Conservation (phyloP, 768 basidiomycete genomes). For the Podaxis carcinomalis region DNA sequence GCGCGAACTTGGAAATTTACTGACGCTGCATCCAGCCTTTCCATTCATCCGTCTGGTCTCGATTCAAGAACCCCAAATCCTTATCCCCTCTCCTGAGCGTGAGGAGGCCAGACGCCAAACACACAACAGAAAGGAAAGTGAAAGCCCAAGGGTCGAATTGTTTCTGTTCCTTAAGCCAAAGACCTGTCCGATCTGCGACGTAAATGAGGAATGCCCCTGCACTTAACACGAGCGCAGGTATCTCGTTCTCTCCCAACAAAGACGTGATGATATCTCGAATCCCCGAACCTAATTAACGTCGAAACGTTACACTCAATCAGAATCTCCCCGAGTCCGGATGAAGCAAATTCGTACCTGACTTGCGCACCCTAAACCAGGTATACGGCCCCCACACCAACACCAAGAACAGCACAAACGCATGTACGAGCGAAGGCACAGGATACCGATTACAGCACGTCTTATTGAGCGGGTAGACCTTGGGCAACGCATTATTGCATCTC, state of each 20-base stretch:
- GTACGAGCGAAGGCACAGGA: constrained; percentile 56
- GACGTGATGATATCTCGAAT: constrained; percentile 4
- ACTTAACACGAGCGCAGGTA: constrained; percentile 16
- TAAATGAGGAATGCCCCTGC: constrained; percentile 47
- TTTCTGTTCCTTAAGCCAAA: constrained; percentile 91
- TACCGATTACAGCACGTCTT: constrained; percentile 83
- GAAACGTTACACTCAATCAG: background rate
- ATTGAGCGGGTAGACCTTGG: constrained; percentile 59
- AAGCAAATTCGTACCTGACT: constrained; percentile 15
- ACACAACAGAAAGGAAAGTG: constrained; percentile 46
- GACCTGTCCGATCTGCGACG: constrained; percentile 76
- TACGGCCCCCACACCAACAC: constrained; percentile 51
- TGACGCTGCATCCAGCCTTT: constrained; percentile 97
- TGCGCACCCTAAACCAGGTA: constrained; percentile 29
- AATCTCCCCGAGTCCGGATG: background rate
- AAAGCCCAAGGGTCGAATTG: constrained; percentile 72
- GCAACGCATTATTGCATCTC: constrained; percentile 70
- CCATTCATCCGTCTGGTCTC: constrained; percentile 96
- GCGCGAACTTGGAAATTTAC: constrained; percentile 20
- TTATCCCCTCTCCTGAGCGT: constrained; percentile 72
- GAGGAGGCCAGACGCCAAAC: constrained; percentile 53
- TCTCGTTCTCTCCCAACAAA: constrained; percentile 9
- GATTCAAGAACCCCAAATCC: constrained; percentile 84
- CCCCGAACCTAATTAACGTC: background rate
- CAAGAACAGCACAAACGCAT: constrained; percentile 46